Percentiles rank a stretch among this genome's conserved stretches.
Conservation (phyloP, 2,329 filamentous ascomycete genomes). For the Fusarium compactum region DNA sequence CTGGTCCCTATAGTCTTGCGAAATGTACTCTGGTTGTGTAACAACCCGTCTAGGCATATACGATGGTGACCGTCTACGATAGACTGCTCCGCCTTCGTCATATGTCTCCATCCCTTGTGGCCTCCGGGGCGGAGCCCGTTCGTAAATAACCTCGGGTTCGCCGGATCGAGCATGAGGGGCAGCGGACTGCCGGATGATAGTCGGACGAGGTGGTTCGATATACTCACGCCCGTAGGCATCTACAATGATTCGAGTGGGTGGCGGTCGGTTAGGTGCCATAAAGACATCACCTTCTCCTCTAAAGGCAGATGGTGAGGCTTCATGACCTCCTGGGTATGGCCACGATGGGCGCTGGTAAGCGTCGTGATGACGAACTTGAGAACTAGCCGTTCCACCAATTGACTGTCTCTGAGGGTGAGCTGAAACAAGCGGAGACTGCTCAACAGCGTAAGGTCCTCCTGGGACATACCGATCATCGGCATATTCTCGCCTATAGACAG, state of each 20-base stretch:
- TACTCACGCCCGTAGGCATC: slow-evolving; percentile 89
- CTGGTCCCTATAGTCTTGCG: slow-evolving; percentile 65
- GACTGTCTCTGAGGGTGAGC: slow-evolving; percentile 50
- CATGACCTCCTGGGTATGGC: slow-evolving; percentile 59
- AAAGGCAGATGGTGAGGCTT: slow-evolving; percentile 60
- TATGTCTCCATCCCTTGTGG: slow-evolving; percentile 61
- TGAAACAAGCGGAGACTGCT: slow-evolving; percentile 53
- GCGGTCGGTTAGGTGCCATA: slow-evolving; percentile 65
- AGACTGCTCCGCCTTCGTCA: slow-evolving; percentile 64
- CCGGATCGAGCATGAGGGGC: slow-evolving; percentile 59
- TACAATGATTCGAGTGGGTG: slow-evolving; percentile 76
- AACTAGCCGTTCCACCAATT: slow-evolving; percentile 38
- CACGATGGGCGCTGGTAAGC: slow-evolving; percentile 57
- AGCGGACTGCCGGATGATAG: slow-evolving; percentile 63
- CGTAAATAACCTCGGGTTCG: slow-evolving; percentile 73
- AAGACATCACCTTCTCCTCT: slow-evolving; percentile 63
- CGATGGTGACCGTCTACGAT: slow-evolving; percentile 64
- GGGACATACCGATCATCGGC: slow-evolving; percentile 50
- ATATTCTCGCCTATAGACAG: slow-evolving; percentile 52
- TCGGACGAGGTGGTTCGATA: slow-evolving; percentile 63
- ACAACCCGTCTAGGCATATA: slow-evolving; percentile 68
- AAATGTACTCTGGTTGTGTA: slow-evolving; percentile 70
- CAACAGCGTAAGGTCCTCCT: slow-evolving; percentile 50
- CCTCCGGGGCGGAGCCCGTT: slow-evolving; percentile 68
- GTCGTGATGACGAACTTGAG: slow-evolving; percentile 58